These are phyloP conservation scores for Carex pumila DNA, from an alignment of 176 grass and related monocot genomes.

Conservation along the genomic window DNA sequence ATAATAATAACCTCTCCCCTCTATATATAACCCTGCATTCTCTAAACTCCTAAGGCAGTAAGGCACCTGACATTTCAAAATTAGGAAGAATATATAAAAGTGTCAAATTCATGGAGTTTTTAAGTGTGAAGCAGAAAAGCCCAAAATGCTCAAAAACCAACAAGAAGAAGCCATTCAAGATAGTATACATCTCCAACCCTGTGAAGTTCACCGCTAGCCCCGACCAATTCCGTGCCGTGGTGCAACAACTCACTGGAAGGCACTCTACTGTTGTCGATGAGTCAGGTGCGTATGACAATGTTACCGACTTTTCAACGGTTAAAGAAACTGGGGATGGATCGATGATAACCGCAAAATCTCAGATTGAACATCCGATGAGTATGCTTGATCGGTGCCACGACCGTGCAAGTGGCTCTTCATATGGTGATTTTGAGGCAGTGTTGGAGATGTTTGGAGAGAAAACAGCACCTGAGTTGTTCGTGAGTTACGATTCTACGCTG, in stretches of 20 bases:
- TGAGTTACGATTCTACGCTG: not conserved
- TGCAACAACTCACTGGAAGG: constrained; percentile 27
- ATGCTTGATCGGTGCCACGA: not conserved
- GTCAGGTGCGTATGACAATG: not conserved
- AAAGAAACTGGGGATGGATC: not conserved
- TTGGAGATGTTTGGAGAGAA: constrained; percentile 3
- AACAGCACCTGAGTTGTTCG: not conserved
- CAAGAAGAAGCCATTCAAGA: constrained; percentile 30
- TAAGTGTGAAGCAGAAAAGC: constrained; percentile 21
- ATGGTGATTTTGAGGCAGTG: not conserved
- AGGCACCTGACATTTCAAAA: not conserved
- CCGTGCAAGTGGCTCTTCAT: not conserved
- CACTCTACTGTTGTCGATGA: constrained; percentile 6
- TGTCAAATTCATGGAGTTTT: constrained; percentile 7
- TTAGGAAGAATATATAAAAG: not conserved
- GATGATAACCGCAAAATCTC: not conserved
- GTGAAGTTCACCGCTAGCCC: constrained; percentile 19
- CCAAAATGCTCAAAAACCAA: constrained; percentile 4
- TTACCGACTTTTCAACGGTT: not conserved
- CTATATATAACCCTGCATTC: not conserved
- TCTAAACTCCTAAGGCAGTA: not conserved
- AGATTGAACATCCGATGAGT: not conserved
- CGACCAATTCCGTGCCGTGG: constrained; percentile 22
- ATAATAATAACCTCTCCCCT: not conserved
- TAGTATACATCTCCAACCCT: constrained; percentile 34